Base-by-base conservation (phyloP, 202 grass and related monocot genomes). In the Panicum hallii region DNA sequence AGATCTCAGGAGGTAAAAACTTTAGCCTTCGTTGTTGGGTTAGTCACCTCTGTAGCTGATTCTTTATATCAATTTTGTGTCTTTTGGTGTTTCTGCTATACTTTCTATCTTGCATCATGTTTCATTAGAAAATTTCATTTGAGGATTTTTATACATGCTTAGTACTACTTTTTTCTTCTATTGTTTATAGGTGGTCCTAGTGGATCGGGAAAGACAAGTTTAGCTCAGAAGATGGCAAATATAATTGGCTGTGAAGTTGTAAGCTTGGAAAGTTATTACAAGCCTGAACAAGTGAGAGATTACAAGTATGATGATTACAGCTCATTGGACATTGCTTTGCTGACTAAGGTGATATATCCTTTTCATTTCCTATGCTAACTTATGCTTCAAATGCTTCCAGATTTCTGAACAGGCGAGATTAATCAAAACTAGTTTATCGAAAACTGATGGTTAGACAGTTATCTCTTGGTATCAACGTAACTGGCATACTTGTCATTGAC, bases 201-300 rank as follows among this genome's bases (percentile, higher is more conserved):
- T 90, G 96, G 96, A 83, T 98, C 96, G 0, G 96, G 96, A 56
- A 98, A 98, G 89, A 98, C 96, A 78, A 98, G 91, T 86, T 86
- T 98, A 79, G 93, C 96, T 71, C 93, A 98, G 78, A 98, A 98
- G 88, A 98, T 98, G 96, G 91, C 96, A 56, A 95, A 98, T 84
- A 98, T 98, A 84, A 92, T 98, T 95, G 96, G 96, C n/a, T 98
- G 96, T 65, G 96, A 98, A 90, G 96, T 98, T 60, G 89, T 98
- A 77, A 95, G 93, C 64, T 91, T 98, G 84, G 96, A 98, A 85
- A 98, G 91, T 86, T 98, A 98, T 81, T 98, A 95, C 79, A 98
- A 98, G 76, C 91, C 93, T 84, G 96, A 98, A 87, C 89, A 95
- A 95, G 85, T 91, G 55, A 95, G 92, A 90, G 95, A 98, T 80